Percentiles rank a stretch among this genome's conserved stretches.
Evolutionary conservation across 2,329 filamentous ascomycete species (phyloP).

Genomic region (Orbilia blumenaviensis): DNA sequence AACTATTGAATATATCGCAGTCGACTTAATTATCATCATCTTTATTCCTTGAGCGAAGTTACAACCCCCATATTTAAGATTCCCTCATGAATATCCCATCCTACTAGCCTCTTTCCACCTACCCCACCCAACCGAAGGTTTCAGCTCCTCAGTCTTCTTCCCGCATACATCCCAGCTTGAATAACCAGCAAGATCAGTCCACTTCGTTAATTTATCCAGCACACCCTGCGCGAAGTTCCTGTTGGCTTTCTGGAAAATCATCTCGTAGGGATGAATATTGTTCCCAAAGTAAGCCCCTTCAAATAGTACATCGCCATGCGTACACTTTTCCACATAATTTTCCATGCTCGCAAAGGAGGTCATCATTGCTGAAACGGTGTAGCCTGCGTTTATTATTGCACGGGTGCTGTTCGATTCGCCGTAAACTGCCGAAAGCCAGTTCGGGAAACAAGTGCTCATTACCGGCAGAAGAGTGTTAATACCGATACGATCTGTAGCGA

Average conservation of each 20-base stretch:
- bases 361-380: slow-evolving; percentile 27
- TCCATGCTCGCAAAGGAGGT: slow-evolving; percentile 15
- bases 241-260: slow-evolving; percentile 43
- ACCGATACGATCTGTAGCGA: slow-evolving; percentile 61
- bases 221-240: not conserved
- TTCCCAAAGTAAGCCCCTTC: slow-evolving; percentile 19
- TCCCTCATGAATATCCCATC: not conserved
- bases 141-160: not conserved
- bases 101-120: slow-evolving; percentile 21
- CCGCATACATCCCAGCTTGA: slow-evolving; percentile 43
- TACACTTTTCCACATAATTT: slow-evolving; percentile 22
- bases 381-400: slow-evolving; percentile 13
- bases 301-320: slow-evolving; percentile 11
- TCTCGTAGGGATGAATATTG: slow-evolving; percentile 42
- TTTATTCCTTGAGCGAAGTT: not conserved
- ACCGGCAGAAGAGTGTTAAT: slow-evolving; percentile 60
- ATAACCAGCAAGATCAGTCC: slow-evolving; percentile 31
- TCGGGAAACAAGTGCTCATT: slow-evolving; percentile 10
- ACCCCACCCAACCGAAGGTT: slow-evolving; percentile 22
- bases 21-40: slow-evolving; percentile 1
- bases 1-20: slow-evolving; percentile 3
- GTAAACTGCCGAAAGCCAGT: slow-evolving; percentile 17
- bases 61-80: not conserved
- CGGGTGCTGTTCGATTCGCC: slow-evolving; percentile 31
- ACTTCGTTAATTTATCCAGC: slow-evolving; percentile 24